Evolutionary conservation across 495 filamentous ascomycete species (phyloP), one percentile per base, ranked within the genome.

Genomic region (Xylaria bambusicola): DNA sequence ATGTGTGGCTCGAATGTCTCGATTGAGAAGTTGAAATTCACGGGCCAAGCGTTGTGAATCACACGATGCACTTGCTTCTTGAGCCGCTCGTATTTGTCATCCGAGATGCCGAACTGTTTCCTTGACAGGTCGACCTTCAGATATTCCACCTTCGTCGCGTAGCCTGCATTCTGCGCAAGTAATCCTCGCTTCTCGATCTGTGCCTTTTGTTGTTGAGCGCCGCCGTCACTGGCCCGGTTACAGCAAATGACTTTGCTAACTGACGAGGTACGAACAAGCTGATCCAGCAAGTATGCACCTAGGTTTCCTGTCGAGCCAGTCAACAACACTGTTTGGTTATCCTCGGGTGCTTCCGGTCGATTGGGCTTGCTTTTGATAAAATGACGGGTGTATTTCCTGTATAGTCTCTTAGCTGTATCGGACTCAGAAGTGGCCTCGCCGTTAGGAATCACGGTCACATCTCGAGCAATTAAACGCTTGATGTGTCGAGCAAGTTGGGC

Each of bases 41-140:
- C 81, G 0, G 72, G 75, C 83, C 83, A 86, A 50, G 79, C 77
- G 66, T 80, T 81, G 72, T 85, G 82, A 56, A 84, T 79, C 27
- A 86, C 73, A 33, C 29, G 29, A 33, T 33, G 29, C 10, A 33
- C 29, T 33, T 33, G 29, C 29, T 15, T 17, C 12, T 27, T 27
- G 12, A 27, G 6, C 6, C 17, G 4, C 20, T 27, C 18, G 13
- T 48, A 48, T 7, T 8, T 2, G 0, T 27, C 45, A 2, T 27
- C 6, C 6, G 29, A 40, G 3, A 84, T 66, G 10, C 77, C 79
- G 18, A 85, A 68, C 7, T 71, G 58, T 1, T 57, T 49, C 0
- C 63, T 61, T 1, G 72, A 75, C 17, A 83, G 58, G 56, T 82
- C 74, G 13, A 70, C 75, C 8, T 68, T 65, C 2, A 78, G 59